These are phyloP conservation scores for Komagataea norvegica DNA, from an alignment of 1,139 yeast genomes.

Conservation along the genomic window DNA sequence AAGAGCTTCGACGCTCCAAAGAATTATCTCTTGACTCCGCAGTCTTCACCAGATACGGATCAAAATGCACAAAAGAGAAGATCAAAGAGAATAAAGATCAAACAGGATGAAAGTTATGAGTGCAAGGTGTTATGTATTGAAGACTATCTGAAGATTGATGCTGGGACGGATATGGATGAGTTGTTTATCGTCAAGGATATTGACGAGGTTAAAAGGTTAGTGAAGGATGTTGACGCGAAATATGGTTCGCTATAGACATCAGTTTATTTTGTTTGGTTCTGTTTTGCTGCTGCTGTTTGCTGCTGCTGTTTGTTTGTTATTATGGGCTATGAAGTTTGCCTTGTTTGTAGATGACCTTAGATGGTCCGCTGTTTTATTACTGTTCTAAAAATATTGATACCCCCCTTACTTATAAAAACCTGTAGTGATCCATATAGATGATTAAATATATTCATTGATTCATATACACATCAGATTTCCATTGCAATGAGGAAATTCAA, in stretches of 20 bases:
- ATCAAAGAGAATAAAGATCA: conserved; percentile 21
- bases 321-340: neutral
- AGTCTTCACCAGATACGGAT: conserved; percentile 17
- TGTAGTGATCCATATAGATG: no score
- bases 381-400: no score
- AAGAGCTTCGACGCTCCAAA: neutral
- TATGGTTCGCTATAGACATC: no score
- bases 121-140: conserved; percentile 19
- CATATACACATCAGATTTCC: conserved; percentile 1
- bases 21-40: conserved; percentile 18
- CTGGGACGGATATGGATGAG: conserved; percentile 21
- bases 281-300: neutral
- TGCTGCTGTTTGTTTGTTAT: neutral
- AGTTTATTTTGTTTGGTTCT: no score
- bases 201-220: conserved; percentile 22
- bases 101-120: conserved; percentile 14
- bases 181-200: conserved; percentile 24
- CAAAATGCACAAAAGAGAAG: conserved; percentile 13
- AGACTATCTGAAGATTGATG: conserved; percentile 19
- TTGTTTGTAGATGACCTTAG: neutral
- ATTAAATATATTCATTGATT: no score
- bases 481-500: conserved; percentile 9
- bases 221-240: conserved; percentile 11
- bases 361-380: no score
- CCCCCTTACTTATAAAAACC: no score